phyloP scores from a whole-genome alignment of 495 filamentous ascomycete genomes.

The Pseudomonodictys pantanalensis region DNA sequence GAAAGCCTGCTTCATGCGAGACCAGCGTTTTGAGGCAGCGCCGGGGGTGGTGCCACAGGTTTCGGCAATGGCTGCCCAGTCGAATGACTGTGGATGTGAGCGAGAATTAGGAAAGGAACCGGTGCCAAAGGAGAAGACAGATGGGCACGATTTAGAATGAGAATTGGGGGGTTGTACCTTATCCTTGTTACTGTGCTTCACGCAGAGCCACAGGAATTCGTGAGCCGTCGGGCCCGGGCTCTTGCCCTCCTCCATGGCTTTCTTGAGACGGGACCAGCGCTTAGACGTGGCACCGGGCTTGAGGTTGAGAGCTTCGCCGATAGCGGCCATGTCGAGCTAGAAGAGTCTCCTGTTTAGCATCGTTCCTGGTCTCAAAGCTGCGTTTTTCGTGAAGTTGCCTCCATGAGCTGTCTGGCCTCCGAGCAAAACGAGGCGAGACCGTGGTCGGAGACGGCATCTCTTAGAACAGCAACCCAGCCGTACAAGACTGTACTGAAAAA shows the following conservation, averaged over 20 bases:
- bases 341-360: no score
- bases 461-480: no score
- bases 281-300: constrained; percentile 18
- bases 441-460: no score
- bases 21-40: constrained; percentile 27
- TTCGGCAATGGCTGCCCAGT: constrained; percentile 26
- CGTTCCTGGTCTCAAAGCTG: background rate
- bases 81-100: constrained; percentile 10
- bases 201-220: constrained; percentile 21
- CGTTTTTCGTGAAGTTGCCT: background rate
- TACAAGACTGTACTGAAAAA: background rate
- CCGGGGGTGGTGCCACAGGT: constrained; percentile 25
- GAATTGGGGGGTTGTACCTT: no score
- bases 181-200: constrained; percentile 18
- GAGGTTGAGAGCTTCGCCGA: constrained; percentile 15
- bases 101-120: no score
- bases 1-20: constrained; percentile 26
- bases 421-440: no score
- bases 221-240: constrained; percentile 8
- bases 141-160: no score
- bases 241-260: constrained; percentile 22
- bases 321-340: constrained; percentile 25
- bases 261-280: constrained; percentile 32
- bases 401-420: no score
- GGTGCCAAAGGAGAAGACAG: no score